These are phyloP conservation scores for Eucalyptus brandiana DNA, from an alignment of 345 rosid genomes.

Conservation along the genomic window DNA sequence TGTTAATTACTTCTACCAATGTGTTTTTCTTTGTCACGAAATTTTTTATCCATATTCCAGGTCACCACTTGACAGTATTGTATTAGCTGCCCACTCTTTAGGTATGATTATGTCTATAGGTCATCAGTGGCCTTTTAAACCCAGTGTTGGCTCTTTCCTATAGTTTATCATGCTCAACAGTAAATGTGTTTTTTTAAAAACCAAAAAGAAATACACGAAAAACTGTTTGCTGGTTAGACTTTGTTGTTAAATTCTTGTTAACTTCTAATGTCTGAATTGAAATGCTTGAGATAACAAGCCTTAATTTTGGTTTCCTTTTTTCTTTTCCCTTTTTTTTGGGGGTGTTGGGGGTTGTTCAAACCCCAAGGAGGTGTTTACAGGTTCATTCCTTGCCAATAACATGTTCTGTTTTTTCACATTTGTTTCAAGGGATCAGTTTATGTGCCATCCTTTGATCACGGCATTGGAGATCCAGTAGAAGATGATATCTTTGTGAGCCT, in stretches of 20 bases:
- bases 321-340: not conserved
- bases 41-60: not conserved
- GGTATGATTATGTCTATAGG: not conserved
- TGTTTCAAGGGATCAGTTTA: conserved; percentile 59
- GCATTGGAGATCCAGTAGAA: conserved; percentile 92
- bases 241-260: not conserved
- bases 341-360: rapidly evolving
- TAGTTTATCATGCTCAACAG: not conserved
- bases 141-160: not conserved
- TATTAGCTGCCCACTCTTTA: not conserved
- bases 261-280: not conserved
- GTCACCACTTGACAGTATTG: not conserved
- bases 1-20: not conserved
- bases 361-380: not conserved
- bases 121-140: not conserved
- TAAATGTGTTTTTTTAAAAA: not conserved
- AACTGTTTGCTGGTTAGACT: not conserved
- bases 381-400: not conserved
- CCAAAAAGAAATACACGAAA: not conserved
- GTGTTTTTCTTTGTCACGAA: not conserved
- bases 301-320: not conserved
- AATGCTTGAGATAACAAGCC: not conserved
- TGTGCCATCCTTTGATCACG: conserved; percentile 90
- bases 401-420: not conserved
- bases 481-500: conserved; percentile 70